Conservation (phyloP, 1,139 yeast species). For the Pichia sp. region DNA sequence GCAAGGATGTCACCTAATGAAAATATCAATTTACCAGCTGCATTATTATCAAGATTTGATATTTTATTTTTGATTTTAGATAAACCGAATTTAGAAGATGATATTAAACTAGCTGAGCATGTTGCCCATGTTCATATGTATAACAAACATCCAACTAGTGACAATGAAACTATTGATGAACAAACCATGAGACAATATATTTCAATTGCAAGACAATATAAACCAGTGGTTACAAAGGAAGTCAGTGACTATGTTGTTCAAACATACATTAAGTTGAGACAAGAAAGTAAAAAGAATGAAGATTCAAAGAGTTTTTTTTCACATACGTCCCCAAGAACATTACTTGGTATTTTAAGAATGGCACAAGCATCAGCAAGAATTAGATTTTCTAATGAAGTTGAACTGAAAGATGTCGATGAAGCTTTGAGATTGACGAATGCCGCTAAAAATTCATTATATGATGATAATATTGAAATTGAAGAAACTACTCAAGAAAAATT, state of each 20-base stretch:
- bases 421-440: slow-evolving; percentile 83
- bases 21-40: slow-evolving; percentile 95
- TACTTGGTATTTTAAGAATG: slow-evolving; percentile 84
- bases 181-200: slow-evolving; percentile 80
- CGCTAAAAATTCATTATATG: slow-evolving; percentile 72
- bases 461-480: slow-evolving; percentile 40
- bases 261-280: slow-evolving; percentile 85
- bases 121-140: slow-evolving; percentile 96
- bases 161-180: slow-evolving; percentile 69
- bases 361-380: slow-evolving; percentile 92
- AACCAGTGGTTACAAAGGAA: slow-evolving; percentile 82
- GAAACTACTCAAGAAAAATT: slow-evolving; percentile 48
- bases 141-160: slow-evolving; percentile 72
- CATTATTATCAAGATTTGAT: slow-evolving; percentile 91
- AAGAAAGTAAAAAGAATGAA: slow-evolving; percentile 77
- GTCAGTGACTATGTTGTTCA: slow-evolving; percentile 87
- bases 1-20: slow-evolving; percentile 87
- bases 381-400: slow-evolving; percentile 69
- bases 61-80: slow-evolving; percentile 81
- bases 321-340: slow-evolving; percentile 92
- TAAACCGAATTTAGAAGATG: slow-evolving; percentile 72
- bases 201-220: slow-evolving; percentile 73
- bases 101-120: slow-evolving; percentile 83
- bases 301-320: slow-evolving; percentile 74
- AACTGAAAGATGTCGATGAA: slow-evolving; percentile 84